phyloP scores from a whole-genome alignment of 2,329 filamentous ascomycete genomes.

The Penicillium janthinellum region DNA sequence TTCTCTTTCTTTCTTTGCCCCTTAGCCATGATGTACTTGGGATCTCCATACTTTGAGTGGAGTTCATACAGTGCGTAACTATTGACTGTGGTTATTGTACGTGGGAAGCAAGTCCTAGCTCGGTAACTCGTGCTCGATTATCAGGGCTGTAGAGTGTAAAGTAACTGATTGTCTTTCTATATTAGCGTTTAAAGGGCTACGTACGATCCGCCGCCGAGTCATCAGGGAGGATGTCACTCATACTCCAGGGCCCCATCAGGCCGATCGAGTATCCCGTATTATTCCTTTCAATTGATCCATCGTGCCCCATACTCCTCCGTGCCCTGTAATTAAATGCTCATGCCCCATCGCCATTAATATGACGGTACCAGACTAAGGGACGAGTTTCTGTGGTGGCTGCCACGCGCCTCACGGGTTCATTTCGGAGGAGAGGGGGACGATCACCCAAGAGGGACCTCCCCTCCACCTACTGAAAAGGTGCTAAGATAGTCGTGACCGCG shows the following conservation, averaged over 20 bases:
- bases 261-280: not conserved
- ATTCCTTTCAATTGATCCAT: not conserved
- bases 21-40: not conserved
- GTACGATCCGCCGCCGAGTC: too few relatives aligned
- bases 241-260: not conserved
- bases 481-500: constrained; percentile 20
- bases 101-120: too few relatives aligned
- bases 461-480: constrained; percentile 24
- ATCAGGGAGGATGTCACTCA: not conserved
- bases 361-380: not conserved
- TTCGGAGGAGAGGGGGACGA: constrained; percentile 17
- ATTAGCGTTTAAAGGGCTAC: too few relatives aligned
- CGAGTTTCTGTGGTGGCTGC: constrained; percentile 13
- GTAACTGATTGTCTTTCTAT: too few relatives aligned
- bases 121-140: too few relatives aligned
- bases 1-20: not conserved
- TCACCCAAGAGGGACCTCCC: constrained; percentile 22
- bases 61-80: too few relatives aligned
- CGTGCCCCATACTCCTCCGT: not conserved
- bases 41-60: not conserved
- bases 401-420: constrained; percentile 17
- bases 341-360: constrained; percentile 1
- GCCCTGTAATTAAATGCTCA: not conserved
- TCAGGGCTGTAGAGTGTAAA: too few relatives aligned
- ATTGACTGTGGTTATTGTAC: too few relatives aligned